phyloP scores from a whole-genome alignment of 768 basidiomycete genomes.

The Russula sp. region DNA sequence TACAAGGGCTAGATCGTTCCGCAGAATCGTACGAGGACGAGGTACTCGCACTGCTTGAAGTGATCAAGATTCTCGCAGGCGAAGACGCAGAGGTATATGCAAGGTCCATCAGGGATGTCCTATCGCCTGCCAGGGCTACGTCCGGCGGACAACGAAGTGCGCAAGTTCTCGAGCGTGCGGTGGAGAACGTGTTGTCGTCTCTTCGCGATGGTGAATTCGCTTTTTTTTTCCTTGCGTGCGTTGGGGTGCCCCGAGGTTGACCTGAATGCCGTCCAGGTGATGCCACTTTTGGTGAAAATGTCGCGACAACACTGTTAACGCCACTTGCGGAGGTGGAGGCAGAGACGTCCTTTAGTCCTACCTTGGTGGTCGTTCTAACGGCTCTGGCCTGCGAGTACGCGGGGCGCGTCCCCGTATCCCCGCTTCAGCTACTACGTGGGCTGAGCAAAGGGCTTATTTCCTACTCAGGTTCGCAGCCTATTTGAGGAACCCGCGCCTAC shows the following conservation, averaged over 20 bases:
- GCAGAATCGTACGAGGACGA: constrained; percentile 38
- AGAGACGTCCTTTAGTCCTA: constrained; percentile 40
- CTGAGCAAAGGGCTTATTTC: constrained; percentile 37
- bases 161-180: constrained; percentile 47
- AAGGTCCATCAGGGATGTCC: constrained; percentile 39
- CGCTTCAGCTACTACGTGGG: constrained; percentile 43
- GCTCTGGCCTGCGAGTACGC: constrained; percentile 64
- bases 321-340: constrained; percentile 19
- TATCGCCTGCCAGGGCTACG: constrained; percentile 36
- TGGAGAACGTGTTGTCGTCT: constrained; percentile 50
- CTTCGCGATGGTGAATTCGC: constrained; percentile 43
- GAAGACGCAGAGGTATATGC: constrained; percentile 58
- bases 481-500: background rate
- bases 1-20: constrained; percentile 35
- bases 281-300: constrained; percentile 34
- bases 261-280: background rate
- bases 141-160: constrained; percentile 29
- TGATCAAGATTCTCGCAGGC: constrained; percentile 41
- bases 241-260: background rate
- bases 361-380: constrained; percentile 57
- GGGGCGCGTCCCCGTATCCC: constrained; percentile 44
- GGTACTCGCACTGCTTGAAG: constrained; percentile 47
- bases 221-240: background rate
- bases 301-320: constrained; percentile 19
- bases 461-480: constrained; percentile 39